Percentiles rank a stretch among this genome's conserved stretches.
Conservation (phyloP, 257 asterid species). For the Penstemon davidsonii region DNA sequence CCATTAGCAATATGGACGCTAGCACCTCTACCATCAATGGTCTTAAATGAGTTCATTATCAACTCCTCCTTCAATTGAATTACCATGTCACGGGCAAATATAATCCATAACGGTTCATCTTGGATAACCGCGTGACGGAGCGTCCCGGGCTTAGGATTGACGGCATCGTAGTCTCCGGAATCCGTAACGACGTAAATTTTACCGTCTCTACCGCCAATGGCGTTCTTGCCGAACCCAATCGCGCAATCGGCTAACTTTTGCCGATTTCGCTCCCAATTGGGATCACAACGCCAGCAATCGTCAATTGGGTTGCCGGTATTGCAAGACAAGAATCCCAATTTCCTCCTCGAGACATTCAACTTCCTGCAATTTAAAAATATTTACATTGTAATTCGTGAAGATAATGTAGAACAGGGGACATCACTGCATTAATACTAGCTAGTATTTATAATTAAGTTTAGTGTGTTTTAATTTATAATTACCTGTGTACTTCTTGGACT, state of each 20-base stretch:
- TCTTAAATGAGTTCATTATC: constrained; percentile 67
- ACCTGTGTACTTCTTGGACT: constrained; percentile 57
- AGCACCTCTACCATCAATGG: constrained; percentile 68
- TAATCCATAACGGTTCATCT: constrained; percentile 59
- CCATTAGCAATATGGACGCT: constrained; percentile 65
- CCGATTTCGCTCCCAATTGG: constrained; percentile 53
- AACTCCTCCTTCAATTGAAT: constrained; percentile 58
- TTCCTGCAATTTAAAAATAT: constrained; percentile 26
- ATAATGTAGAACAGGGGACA: too few species aligned
- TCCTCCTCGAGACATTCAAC: constrained; percentile 50
- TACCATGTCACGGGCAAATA: constrained; percentile 61
- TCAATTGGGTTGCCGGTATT: constrained; percentile 62
- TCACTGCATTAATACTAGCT: neutral
- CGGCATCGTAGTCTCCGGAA: constrained; percentile 46
- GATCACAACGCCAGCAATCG: constrained; percentile 64
- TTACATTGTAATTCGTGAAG: neutral
- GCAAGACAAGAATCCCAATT: constrained; percentile 52
- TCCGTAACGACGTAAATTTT: constrained; percentile 54
- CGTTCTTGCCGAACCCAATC: constrained; percentile 64
- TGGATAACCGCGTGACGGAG: constrained; percentile 58
- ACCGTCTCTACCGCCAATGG: constrained; percentile 63
- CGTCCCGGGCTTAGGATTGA: constrained; percentile 58
- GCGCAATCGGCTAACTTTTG: constrained; percentile 59
- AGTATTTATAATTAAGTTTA: neutral
- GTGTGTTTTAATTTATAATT: neutral